A percentile compares a stretch with the other conserved stretches of the same genome.
phyloP scores from a whole-genome alignment of 2,329 filamentous ascomycete genomes.

The Rhinocladiella similis region DNA sequence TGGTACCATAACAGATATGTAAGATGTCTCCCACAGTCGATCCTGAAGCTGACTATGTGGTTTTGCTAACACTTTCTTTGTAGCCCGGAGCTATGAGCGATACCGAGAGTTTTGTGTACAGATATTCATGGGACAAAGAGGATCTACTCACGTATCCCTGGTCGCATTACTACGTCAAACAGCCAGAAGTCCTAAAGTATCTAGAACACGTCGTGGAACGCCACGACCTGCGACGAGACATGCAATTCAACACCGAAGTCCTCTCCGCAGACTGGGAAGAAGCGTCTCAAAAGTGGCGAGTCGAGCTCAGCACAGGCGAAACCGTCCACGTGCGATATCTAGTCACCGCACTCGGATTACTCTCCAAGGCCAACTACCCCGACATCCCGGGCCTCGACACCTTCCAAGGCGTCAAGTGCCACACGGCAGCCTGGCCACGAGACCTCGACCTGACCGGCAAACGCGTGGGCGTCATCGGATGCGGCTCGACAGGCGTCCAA shows the following conservation, averaged over 20 bases:
- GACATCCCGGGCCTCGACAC: conserved; percentile 38
- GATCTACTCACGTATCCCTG: conserved; percentile 21
- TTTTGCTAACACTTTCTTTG: too few species aligned
- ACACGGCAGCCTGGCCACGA: conserved; percentile 44
- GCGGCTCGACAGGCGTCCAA: conserved; percentile 45
- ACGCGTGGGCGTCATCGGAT: conserved; percentile 44
- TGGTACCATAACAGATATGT: conserved; percentile 39
- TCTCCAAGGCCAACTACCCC: conserved; percentile 41
- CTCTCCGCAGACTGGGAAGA: conserved; percentile 42
- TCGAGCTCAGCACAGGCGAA: conserved; percentile 42
- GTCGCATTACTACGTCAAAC: conserved; percentile 24
- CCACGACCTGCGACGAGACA: conserved; percentile 46
- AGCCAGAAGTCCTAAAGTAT: conserved; percentile 45
- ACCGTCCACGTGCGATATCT: conserved; percentile 40
- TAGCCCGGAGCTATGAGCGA: conserved; percentile 36
- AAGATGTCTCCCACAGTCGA: background rate
- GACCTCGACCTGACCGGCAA: conserved; percentile 16
- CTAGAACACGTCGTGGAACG: conserved; percentile 50
- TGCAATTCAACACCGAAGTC: conserved; percentile 46
- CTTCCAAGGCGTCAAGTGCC: conserved; percentile 41
- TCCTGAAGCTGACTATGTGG: background rate
- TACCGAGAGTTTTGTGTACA: conserved; percentile 16
- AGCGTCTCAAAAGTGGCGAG: conserved; percentile 40
- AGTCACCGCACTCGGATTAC: conserved; percentile 40
- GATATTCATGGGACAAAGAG: conserved; percentile 12